A percentile compares a stretch with the other conserved stretches of the same genome.
Conservation (phyloP, 2,329 filamentous ascomycete genomes). For the Monosporascus ibericus region DNA sequence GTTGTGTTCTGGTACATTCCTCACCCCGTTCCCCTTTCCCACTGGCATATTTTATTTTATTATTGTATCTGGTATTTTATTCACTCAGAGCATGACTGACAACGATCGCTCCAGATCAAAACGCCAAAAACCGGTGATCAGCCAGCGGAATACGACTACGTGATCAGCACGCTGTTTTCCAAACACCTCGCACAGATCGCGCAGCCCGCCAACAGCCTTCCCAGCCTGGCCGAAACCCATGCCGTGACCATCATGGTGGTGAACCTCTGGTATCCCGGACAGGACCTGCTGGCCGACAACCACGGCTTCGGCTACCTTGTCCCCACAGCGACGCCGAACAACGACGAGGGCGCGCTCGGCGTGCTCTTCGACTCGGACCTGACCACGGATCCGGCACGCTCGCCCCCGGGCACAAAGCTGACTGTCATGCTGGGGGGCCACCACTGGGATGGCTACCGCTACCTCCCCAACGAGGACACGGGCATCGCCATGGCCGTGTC, state of each 20-base stretch:
- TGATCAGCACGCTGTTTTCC: constrained; percentile 58
- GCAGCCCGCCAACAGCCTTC: constrained; percentile 29
- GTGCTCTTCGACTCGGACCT: constrained; percentile 85
- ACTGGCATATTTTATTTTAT: background rate
- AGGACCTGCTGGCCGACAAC: constrained; percentile 53
- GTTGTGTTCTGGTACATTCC: constrained; percentile 36
- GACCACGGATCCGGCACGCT: background rate
- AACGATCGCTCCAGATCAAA: constrained; percentile 21
- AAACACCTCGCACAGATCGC: constrained; percentile 36
- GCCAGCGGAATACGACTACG: constrained; percentile 42
- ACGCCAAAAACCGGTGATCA: constrained; percentile 16
- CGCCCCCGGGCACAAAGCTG: constrained; percentile 64
- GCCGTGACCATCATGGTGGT: constrained; percentile 85
- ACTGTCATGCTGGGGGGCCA: constrained; percentile 95
- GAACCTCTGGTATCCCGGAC: constrained; percentile 74
- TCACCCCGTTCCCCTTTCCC: too few species aligned
- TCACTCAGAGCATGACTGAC: background rate
- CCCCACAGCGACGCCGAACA: constrained; percentile 67
- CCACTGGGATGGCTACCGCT: constrained; percentile 66
- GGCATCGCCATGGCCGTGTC: constrained; percentile 64
- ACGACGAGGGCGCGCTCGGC: constrained; percentile 78
- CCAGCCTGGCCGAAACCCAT: constrained; percentile 46
- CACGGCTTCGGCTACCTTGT: constrained; percentile 89
- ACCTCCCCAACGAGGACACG: constrained; percentile 56
- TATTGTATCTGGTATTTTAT: too few species aligned